Evolutionary conservation across 1,284 basidiomycete genomes (phyloP), one percentile per base, ranked within the genome.

Genomic region (Thelephora terrestris): DNA sequence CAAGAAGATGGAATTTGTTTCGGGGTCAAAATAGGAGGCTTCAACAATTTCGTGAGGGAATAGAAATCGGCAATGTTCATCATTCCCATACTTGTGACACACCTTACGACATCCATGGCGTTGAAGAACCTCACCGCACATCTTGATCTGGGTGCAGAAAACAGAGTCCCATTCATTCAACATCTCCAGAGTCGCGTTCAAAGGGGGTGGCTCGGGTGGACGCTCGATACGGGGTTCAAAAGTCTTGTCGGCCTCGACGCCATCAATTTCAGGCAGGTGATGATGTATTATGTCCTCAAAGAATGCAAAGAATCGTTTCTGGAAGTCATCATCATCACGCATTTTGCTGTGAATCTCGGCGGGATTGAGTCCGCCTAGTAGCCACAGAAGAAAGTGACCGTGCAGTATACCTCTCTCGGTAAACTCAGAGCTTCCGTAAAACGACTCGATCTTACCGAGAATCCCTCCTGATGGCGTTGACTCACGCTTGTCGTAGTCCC

Each of bases 41-140:
- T 47, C 43, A 23, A 56, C 50, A 4, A 50, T 38, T 32, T 52
- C 45, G 47, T 57, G 55, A n/a, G 55, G 55, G 51, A 50, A 57
- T 25, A 43, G 17, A 44, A 57, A 57, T 12, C 55, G 5, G 36
- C 55, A 57, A 18, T 29, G 36, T 44, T 45, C 52, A 53, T 21
- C 17, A 16, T 40, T n/a, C n/a, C n/a, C n/a, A n/a, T n/a, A n/a
- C n/a, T n/a, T n/a, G n/a, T n/a, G n/a, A n/a, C n/a, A n/a, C n/a
- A n/a, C n/a, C n/a, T n/a, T n/a, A n/a, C n/a, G n/a, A n/a, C n/a
- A n/a, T n/a, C n/a, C n/a, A n/a, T 57, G 55, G 2, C 55, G 17
- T 40, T 57, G 55, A 14, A 56, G 29, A 2, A n/a, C 45, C 34
- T 57, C 53, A 23, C 54, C 55, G 35, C 40, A 50, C 5, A 24